Evolutionary conservation across 257 asterid genomes (phyloP).

Genomic region (Gentiana straminea): DNA sequence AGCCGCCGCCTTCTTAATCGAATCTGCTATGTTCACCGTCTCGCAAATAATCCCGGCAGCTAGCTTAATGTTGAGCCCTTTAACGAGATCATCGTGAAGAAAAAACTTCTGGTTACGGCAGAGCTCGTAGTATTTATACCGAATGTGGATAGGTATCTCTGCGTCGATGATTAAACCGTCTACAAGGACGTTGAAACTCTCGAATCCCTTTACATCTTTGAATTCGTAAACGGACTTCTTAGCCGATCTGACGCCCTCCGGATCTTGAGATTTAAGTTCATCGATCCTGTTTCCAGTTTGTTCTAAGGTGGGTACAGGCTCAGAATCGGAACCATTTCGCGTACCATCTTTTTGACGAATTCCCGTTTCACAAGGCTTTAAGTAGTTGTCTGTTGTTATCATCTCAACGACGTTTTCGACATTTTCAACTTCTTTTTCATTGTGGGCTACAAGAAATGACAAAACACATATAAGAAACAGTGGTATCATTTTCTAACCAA

Average conservation of each 20-base stretch:
- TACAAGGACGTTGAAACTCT: conserved; percentile 37
- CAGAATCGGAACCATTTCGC: too few species aligned
- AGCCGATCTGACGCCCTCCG: conserved; percentile 22
- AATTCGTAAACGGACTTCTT: conserved; percentile 13
- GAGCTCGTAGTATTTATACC: conserved; percentile 40
- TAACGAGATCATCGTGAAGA: conserved; percentile 40
- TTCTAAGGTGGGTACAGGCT: too few species aligned
- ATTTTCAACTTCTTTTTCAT: too few species aligned
- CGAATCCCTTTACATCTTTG: conserved; percentile 29
- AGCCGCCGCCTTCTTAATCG: conserved; percentile 28
- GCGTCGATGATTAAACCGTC: conserved; percentile 41
- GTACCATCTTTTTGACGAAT: too few species aligned
- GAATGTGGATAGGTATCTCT: conserved; percentile 23
- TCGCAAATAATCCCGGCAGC: conserved; percentile 45
- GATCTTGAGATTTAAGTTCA: neutral
- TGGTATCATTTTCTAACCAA: too few species aligned
- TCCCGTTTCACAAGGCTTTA: too few species aligned
- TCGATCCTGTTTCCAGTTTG: too few species aligned
- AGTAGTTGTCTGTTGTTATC: too few species aligned
- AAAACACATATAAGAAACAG: too few species aligned
- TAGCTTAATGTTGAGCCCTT: conserved; percentile 40
- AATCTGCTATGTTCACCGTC: conserved; percentile 36
- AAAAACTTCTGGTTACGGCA: conserved; percentile 37
- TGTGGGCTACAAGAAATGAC: too few species aligned
- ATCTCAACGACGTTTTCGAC: too few species aligned